Evolutionary conservation across 352 stramenopile genomes (phyloP).

Genomic region (Globisporangium iwayamae): DNA sequence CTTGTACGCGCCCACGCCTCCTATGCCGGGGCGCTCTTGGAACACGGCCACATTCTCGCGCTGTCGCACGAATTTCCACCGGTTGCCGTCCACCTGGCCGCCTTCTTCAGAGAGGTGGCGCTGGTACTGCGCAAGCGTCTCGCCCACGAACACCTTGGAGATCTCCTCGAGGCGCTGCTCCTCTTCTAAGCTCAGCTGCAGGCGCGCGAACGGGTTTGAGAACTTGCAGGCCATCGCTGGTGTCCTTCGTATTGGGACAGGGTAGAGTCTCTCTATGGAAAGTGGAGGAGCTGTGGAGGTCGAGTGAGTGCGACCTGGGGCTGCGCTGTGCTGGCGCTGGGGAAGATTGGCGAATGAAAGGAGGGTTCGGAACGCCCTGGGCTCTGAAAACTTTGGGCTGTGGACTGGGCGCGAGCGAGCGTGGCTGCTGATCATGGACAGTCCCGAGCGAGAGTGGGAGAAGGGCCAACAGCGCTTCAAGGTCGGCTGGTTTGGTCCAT

Average conservation of each 20-base stretch:
- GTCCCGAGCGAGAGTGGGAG: neutral
- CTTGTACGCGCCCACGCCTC: slow-evolving; percentile 7
- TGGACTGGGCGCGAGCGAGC: neutral
- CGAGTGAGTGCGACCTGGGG: neutral
- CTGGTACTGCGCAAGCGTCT: slow-evolving; percentile 18
- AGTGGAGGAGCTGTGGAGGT: no score
- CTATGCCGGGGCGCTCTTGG: slow-evolving; percentile 11
- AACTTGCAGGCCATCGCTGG: slow-evolving; percentile 12
- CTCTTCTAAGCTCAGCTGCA: slow-evolving; percentile 11
- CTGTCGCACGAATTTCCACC: slow-evolving; percentile 17
- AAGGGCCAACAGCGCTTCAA: neutral
- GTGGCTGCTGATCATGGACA: slow-evolving; percentile 1
- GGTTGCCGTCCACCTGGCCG: slow-evolving; percentile 8
- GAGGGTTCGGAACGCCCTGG: neutral
- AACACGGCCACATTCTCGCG: slow-evolving; percentile 17
- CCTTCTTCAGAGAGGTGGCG: slow-evolving; percentile 6
- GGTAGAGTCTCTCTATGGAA: neutral
- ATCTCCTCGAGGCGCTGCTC: slow-evolving; percentile 14
- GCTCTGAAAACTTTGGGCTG: neutral
- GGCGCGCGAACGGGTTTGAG: slow-evolving; percentile 12
- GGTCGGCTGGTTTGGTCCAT: neutral
- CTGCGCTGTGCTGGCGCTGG: neutral
- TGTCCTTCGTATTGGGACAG: neutral
- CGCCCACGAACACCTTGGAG: slow-evolving; percentile 12
- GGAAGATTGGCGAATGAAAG: neutral